Evolutionary conservation across 2,329 filamentous ascomycete species (phyloP), one percentile per base, ranked within the genome.

Genomic region (Thielaviopsis ethacetica): DNA sequence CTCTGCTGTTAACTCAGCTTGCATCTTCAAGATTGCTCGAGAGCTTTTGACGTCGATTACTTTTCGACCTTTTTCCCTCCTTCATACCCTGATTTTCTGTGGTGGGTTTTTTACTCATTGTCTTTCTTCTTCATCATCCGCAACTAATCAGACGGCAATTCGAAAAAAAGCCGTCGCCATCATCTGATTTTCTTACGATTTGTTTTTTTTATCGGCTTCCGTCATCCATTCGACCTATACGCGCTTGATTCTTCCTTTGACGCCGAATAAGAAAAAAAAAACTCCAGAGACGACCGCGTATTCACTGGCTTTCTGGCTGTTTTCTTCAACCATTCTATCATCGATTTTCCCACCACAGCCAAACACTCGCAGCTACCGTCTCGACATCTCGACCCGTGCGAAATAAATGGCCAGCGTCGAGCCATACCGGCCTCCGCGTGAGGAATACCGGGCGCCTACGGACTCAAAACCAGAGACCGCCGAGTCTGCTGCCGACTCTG

Each of bases 371-470:
- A 21, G 26, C 22, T 15, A 52, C 5, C 50, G 27, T 26, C 50
- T 17, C 54, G 24, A 21, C 22, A 15, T 34, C 38, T 44, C 38
- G 38, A 44, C 15, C 38, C 38, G 15, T n/a, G 5, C 38, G 4
- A 2, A 1, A n/a, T 21, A 49, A 49, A 82, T 82, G 80, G 79
- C 79, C 63, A 81, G 77, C 67, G 76, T 82, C 68, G 79, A 82
- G 67, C 71, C 76, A 66, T 82, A 82, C 65, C 74, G 79, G 62
- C 78, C 78, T 57, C 72, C 75, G 56, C 74, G 78, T 61, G 79
- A 82, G 68, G 74, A 73, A 63, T 81, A 82, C 63, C 78, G 80
- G 64, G 77, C 79, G 59, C 78, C 79, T 15, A 68, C 44, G 9
- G 22, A 24, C n/a, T 49, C 41, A 10, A 59, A 59, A 7, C 51